Conservation (phyloP, 176 grass and related monocot genomes). For the Musa acuminata region DNA sequence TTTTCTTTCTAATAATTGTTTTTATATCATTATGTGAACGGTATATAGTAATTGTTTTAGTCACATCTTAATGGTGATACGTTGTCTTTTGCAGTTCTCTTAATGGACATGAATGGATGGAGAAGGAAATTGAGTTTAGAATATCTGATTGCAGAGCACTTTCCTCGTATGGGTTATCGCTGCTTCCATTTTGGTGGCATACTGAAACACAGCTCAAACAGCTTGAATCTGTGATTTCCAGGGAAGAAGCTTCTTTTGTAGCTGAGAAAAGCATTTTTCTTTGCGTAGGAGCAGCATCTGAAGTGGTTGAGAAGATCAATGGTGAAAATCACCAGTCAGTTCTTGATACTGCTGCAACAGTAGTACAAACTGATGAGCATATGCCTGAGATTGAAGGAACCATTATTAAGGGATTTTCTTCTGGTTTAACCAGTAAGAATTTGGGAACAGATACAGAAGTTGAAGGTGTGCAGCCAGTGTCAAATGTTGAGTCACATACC, state of each 20-base stretch:
- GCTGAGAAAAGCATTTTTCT: conserved; percentile 22
- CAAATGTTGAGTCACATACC: conserved; percentile 30
- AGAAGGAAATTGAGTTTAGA: conserved; percentile 70
- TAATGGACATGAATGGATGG: conserved; percentile 42
- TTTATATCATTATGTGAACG: not conserved
- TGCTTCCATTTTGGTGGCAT: conserved; percentile 90
- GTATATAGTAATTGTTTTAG: not conserved
- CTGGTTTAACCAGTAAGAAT: conserved; percentile 22
- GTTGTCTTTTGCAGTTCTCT: conserved; percentile 26
- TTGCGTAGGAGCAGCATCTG: conserved; percentile 22
- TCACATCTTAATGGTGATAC: conserved; percentile 7
- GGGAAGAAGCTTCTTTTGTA: conserved; percentile 37
- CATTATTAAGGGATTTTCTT: conserved; percentile 19
- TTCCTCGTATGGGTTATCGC: conserved; percentile 68
- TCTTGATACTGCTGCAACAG: conserved; percentile 16
- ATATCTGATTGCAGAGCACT: conserved; percentile 72
- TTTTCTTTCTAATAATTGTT: not conserved
- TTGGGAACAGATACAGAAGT: conserved; percentile 16
- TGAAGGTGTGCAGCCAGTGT: not conserved
- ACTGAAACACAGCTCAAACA: conserved; percentile 65
- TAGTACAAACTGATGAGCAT: conserved; percentile 24
- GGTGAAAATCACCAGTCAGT: not conserved
- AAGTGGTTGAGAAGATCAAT: conserved; percentile 19
- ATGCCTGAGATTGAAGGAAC: conserved; percentile 27
- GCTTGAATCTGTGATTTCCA: conserved; percentile 57